Evolutionary conservation across 306 rosid genomes (phyloP).

Genomic region (Vigna nakashimae): DNA sequence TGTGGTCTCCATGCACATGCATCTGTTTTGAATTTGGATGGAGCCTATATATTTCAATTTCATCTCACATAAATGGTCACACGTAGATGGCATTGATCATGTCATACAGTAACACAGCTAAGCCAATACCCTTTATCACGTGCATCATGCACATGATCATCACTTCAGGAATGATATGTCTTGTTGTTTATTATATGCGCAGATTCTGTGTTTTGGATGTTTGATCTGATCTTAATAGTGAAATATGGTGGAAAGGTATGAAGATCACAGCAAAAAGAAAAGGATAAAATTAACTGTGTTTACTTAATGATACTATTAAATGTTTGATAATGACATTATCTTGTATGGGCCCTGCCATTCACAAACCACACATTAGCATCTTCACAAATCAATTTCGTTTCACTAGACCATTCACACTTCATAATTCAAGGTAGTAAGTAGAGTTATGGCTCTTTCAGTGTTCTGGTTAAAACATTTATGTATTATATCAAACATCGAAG

Average conservation of each 20-base stretch:
- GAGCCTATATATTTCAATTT: slow-evolving; percentile 31
- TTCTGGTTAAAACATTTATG: no score
- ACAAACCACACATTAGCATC: neutral
- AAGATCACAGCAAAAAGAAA: slow-evolving; percentile 8
- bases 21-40: slow-evolving; percentile 27
- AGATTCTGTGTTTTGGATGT: neutral
- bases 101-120: slow-evolving; percentile 52
- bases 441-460: no score
- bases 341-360: slow-evolving; percentile 27
- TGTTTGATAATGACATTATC: slow-evolving; percentile 24
- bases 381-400: neutral
- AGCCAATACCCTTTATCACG: slow-evolving; percentile 44
- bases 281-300: neutral
- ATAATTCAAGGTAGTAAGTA: neutral
- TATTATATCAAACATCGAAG: no score
- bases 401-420: neutral
- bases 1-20: slow-evolving; percentile 49
- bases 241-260: neutral
- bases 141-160: slow-evolving; percentile 42
- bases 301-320: neutral
- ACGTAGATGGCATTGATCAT: neutral
- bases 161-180: slow-evolving; percentile 9
- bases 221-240: slow-evolving; percentile 37
- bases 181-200: no score
- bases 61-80: neutral